Conservation (phyloP, 371 early-diverging fungal species). For the Lichtheimia ornata region DNA sequence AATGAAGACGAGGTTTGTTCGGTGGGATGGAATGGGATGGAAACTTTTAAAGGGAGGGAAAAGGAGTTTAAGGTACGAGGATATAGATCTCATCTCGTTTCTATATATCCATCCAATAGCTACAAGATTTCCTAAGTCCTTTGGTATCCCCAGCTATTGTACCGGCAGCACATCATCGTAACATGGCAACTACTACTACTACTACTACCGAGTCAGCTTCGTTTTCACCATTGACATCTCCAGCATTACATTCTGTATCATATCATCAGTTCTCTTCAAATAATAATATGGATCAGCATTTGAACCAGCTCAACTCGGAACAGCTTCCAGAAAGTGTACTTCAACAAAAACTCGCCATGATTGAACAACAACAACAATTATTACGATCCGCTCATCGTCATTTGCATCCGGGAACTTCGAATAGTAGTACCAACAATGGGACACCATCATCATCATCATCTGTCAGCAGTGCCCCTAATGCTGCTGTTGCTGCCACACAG, state of each 20-base stretch:
- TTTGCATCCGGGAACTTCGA: not conserved
- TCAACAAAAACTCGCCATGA: conserved; percentile 46
- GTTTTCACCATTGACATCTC: conserved; percentile 73
- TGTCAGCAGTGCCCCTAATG: conserved; percentile 11
- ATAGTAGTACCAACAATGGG: not conserved
- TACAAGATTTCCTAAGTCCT: conserved; percentile 64
- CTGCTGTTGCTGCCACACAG: not conserved
- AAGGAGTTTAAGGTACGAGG: not conserved
- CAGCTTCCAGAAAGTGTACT: conserved; percentile 19
- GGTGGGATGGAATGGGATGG: not conserved
- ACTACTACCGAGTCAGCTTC: conserved; percentile 40
- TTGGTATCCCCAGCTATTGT: conserved; percentile 75
- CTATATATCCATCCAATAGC: not conserved
- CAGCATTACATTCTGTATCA: conserved; percentile 59
- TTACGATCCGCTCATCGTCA: conserved; percentile 34
- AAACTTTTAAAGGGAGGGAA: not conserved
- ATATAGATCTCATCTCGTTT: not conserved
- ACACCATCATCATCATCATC: not conserved
- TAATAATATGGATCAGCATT: conserved; percentile 5
- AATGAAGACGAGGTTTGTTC: not conserved
- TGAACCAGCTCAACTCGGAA: conserved; percentile 6
- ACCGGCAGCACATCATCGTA: conserved; percentile 32
- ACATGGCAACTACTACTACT: conserved; percentile 27
- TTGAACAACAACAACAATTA: conserved; percentile 55
- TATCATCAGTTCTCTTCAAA: conserved; percentile 14